These are phyloP conservation scores for Cryphonectria nitschkei DNA, from an alignment of 2,329 filamentous ascomycete genomes.

Conservation along the genomic window DNA sequence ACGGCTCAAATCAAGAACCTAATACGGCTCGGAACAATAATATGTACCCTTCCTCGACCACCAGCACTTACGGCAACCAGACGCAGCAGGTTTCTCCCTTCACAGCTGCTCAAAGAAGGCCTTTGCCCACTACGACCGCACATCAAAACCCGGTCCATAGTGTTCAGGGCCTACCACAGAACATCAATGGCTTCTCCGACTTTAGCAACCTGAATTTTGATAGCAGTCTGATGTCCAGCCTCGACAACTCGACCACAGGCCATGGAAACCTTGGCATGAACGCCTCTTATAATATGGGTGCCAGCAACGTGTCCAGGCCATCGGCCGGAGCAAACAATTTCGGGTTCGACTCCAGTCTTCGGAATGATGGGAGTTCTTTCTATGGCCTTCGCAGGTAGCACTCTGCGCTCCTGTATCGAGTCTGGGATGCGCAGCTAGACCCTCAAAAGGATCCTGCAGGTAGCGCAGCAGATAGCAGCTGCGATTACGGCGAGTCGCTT, in stretches of 20 bases:
- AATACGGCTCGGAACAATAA: slow-evolving; percentile 21
- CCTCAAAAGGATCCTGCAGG: neutral
- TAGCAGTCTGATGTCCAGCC: slow-evolving; percentile 29
- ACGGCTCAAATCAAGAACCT: slow-evolving; percentile 27
- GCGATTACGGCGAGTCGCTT: neutral
- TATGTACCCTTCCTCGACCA: slow-evolving; percentile 19
- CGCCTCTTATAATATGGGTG: slow-evolving; percentile 35
- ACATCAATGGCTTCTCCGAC: slow-evolving; percentile 32
- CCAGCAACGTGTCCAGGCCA: slow-evolving; percentile 34
- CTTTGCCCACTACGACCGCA: slow-evolving; percentile 23
- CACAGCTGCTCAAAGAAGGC: slow-evolving; percentile 21
- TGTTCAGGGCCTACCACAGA: slow-evolving; percentile 29
- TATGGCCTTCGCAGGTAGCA: slow-evolving; percentile 33
- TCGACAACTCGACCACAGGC: slow-evolving; percentile 35
- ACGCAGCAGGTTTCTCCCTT: slow-evolving; percentile 25
- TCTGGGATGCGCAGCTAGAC: neutral
- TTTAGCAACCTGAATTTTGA: slow-evolving; percentile 36
- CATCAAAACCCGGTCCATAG: slow-evolving; percentile 25
- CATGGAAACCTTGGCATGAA: slow-evolving; percentile 34
- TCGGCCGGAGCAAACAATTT: slow-evolving; percentile 34
- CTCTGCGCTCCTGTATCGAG: too few relatives aligned
- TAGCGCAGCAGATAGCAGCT: neutral
- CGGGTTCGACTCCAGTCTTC: slow-evolving; percentile 35
- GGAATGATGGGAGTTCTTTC: slow-evolving; percentile 27
- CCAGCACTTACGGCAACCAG: slow-evolving; percentile 24